Percentiles rank a stretch among this genome's conserved stretches.
Evolutionary conservation across 2,329 filamentous ascomycete species (phyloP).

Genomic region (Curvularia sp.): DNA sequence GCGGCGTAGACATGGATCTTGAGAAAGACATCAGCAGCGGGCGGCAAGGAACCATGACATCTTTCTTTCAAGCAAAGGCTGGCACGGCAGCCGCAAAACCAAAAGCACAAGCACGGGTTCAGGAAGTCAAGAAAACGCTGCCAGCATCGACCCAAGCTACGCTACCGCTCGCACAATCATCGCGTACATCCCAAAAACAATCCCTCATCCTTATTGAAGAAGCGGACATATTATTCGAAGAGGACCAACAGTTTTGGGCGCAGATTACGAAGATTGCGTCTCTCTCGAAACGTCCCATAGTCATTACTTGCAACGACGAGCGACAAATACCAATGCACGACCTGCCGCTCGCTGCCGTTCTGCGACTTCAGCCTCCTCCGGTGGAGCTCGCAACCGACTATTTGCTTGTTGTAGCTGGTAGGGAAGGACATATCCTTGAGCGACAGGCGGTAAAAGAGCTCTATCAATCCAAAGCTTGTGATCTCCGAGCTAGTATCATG

Average conservation of each 20-base stretch:
- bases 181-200: constrained; percentile 74
- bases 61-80: constrained; percentile 71
- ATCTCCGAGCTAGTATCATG: constrained; percentile 80
- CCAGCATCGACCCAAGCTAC: constrained; percentile 30
- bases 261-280: constrained; percentile 79
- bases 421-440: constrained; percentile 82
- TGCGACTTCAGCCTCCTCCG: constrained; percentile 75
- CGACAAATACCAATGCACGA: constrained; percentile 75
- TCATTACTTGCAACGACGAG: constrained; percentile 96
- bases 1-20: constrained; percentile 55
- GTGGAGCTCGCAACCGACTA: constrained; percentile 76
- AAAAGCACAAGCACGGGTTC: constrained; percentile 24
- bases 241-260: constrained; percentile 94
- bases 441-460: constrained; percentile 72
- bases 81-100: constrained; percentile 31
- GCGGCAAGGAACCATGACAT: constrained; percentile 79
- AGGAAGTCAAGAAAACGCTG: constrained; percentile 27
- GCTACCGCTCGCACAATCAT: constrained; percentile 32
- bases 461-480: constrained; percentile 71
- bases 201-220: constrained; percentile 94
- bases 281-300: constrained; percentile 87
- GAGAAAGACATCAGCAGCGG: constrained; percentile 68
- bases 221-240: constrained; percentile 90
- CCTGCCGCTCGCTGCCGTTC: constrained; percentile 82
- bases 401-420: constrained; percentile 80